phyloP scores from a whole-genome alignment of 106 monocot species.

The Dioscorea dumetorum region DNA sequence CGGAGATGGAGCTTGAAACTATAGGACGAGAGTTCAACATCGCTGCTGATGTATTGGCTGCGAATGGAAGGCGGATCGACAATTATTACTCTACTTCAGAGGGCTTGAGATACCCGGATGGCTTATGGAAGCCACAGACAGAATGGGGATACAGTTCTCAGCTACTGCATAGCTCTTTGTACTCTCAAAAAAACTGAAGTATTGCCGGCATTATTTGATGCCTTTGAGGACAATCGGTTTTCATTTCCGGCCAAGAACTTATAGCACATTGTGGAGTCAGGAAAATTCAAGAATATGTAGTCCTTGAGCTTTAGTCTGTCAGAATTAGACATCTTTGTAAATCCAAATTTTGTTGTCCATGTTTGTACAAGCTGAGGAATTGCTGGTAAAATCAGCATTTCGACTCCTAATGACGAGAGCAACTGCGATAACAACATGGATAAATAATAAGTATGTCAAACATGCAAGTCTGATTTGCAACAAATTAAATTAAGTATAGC shows the following conservation, averaged over 20 bases:
- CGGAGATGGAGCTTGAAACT: too few relatives aligned
- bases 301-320: slow-evolving; percentile 29
- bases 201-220: too few relatives aligned
- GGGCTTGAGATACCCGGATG: too few relatives aligned
- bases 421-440: slow-evolving; percentile 21
- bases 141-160: too few relatives aligned
- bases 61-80: too few relatives aligned
- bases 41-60: too few relatives aligned
- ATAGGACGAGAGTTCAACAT: too few relatives aligned
- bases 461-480: neutral
- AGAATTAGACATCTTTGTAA: slow-evolving; percentile 28
- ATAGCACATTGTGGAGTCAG: slow-evolving; percentile 45
- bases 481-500: neutral
- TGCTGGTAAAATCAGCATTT: slow-evolving; percentile 56
- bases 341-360: slow-evolving; percentile 56
- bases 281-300: slow-evolving; percentile 41
- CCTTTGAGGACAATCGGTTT: neutral
- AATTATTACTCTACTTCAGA: too few relatives aligned
- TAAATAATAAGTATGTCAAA: neutral
- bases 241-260: slow-evolving; percentile 23
- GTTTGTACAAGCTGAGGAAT: slow-evolving; percentile 45
- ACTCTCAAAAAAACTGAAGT: too few relatives aligned
- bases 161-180: too few relatives aligned
- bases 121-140: too few relatives aligned
- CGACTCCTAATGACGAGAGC: slow-evolving; percentile 44